phyloP scores from a whole-genome alignment of 345 rosid genomes.

The Citrus medica region DNA sequence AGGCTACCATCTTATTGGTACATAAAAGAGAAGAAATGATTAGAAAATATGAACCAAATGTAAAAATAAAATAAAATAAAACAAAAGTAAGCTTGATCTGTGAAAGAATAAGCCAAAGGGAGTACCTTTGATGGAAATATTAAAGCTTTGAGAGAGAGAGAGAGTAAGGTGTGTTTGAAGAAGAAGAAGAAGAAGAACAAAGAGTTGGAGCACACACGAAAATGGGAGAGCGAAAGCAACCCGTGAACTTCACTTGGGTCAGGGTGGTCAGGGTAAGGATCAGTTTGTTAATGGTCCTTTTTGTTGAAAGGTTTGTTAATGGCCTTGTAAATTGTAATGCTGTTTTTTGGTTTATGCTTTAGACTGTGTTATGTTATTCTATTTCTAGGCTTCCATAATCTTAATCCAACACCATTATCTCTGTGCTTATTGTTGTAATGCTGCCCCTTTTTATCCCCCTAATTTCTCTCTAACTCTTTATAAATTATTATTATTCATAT shows the following conservation, averaged over 20 bases:
- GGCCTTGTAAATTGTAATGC: too few species aligned
- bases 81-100: conserved; percentile 14
- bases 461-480: too few species aligned
- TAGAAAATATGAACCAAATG: not conserved
- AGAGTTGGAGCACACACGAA: conserved; percentile 11
- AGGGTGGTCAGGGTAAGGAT: not conserved
- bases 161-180: not conserved
- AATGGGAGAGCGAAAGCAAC: conserved; percentile 12
- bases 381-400: too few species aligned
- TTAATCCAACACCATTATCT: too few species aligned
- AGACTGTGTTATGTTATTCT: too few species aligned
- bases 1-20: not conserved
- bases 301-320: too few species aligned
- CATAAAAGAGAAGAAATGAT: not conserved
- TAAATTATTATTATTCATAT: too few species aligned
- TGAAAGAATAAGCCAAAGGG: not conserved
- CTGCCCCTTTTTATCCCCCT: too few species aligned
- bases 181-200: not conserved
- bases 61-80: not conserved
- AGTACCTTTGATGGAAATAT: conserved; percentile 28
- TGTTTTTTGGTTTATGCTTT: too few species aligned
- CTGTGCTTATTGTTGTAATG: too few species aligned
- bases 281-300: not conserved
- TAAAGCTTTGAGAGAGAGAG: conserved; percentile 5
- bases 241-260: conserved; percentile 7